A percentile compares a stretch with the other conserved stretches of the same genome.
These are phyloP conservation scores for Lophiotrema nucula DNA, from an alignment of 495 filamentous ascomycete genomes.

Conservation along the genomic window DNA sequence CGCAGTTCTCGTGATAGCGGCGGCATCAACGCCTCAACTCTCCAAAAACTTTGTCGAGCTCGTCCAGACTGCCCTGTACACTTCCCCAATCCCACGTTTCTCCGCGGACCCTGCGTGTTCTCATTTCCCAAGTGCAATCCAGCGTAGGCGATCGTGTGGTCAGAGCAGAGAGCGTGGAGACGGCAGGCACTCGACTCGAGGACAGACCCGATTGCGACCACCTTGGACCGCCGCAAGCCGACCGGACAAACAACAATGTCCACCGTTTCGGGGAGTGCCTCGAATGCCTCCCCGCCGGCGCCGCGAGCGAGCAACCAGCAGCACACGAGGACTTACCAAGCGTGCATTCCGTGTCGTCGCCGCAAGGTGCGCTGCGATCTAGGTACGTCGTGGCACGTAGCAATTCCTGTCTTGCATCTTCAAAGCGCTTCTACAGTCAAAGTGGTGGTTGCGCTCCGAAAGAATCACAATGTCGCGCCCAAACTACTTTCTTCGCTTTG, in stretches of 20 bases:
- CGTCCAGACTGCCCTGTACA: no score
- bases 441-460: no score
- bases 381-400: slow-evolving; percentile 87
- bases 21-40: not conserved
- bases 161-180: not conserved
- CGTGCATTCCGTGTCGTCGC: slow-evolving; percentile 83
- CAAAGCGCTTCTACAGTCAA: no score
- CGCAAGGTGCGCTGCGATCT: slow-evolving; percentile 93
- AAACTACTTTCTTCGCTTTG: no score
- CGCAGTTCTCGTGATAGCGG: slow-evolving; percentile 1
- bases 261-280: slow-evolving; percentile 18
- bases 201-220: no score
- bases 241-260: slow-evolving; percentile 33
- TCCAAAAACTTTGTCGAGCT: not conserved
- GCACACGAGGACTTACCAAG: slow-evolving; percentile 35
- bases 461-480: no score
- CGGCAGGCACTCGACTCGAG: not conserved
- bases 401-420: no score
- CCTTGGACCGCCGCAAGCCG: slow-evolving; percentile 32
- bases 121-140: no score
- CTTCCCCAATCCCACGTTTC: no score
- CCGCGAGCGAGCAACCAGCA: not conserved
- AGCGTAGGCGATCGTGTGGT: not conserved
- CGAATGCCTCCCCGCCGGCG: slow-evolving; percentile 28
- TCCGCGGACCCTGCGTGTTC: no score